These are phyloP conservation scores for Penicillium tannophilum DNA, from an alignment of 495 filamentous ascomycete species.

Conservation along the genomic window DNA sequence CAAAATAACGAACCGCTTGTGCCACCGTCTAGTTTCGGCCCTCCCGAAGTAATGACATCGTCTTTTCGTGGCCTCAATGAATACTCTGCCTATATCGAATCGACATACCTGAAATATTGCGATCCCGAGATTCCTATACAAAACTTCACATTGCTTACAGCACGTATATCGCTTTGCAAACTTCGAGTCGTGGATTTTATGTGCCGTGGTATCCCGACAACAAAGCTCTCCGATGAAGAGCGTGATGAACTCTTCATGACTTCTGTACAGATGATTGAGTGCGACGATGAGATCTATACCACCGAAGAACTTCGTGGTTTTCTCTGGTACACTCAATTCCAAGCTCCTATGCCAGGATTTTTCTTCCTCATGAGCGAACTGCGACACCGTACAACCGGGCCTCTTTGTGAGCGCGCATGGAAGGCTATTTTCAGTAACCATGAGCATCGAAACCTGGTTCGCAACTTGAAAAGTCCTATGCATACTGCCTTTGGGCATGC, in stretches of 20 bases:
- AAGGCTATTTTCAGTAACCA: slow-evolving; percentile 50
- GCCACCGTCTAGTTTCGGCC: background rate
- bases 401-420: slow-evolving; percentile 57
- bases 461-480: slow-evolving; percentile 48
- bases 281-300: slow-evolving; percentile 52
- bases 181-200: slow-evolving; percentile 23
- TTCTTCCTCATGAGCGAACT: slow-evolving; percentile 56
- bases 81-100: slow-evolving; percentile 47
- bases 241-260: slow-evolving; percentile 48
- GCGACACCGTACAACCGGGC: slow-evolving; percentile 48
- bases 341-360: slow-evolving; percentile 56
- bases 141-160: slow-evolving; percentile 52
- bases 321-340: slow-evolving; percentile 51
- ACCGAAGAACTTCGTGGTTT: slow-evolving; percentile 47
- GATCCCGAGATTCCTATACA: slow-evolving; percentile 64
- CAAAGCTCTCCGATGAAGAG: slow-evolving; percentile 25
- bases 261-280: slow-evolving; percentile 54
- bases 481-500: slow-evolving; percentile 52
- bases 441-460: slow-evolving; percentile 45
- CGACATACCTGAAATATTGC: slow-evolving; percentile 59
- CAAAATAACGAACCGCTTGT: background rate
- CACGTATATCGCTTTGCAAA: slow-evolving; percentile 51
- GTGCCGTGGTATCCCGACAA: slow-evolving; percentile 12
- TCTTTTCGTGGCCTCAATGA: slow-evolving; percentile 32
- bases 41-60: too few species aligned